Percentiles rank a stretch among this genome's conserved stretches.
Evolutionary conservation across 2,329 filamentous ascomycete species (phyloP).

Genomic region (Sordariomycetes sp.): DNA sequence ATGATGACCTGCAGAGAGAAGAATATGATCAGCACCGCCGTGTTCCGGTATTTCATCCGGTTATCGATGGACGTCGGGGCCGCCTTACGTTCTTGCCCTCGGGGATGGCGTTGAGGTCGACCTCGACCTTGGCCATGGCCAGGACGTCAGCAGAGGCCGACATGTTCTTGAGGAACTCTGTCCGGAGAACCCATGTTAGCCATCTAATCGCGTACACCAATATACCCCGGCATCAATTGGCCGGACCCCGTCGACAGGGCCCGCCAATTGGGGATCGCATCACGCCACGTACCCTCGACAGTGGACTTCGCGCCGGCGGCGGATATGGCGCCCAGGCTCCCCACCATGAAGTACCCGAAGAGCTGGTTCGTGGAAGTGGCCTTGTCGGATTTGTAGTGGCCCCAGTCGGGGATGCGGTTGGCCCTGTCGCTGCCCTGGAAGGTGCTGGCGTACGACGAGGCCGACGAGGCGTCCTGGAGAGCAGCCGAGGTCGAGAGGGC

Average conservation of each 20-base stretch:
- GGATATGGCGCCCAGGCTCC: slow-evolving; percentile 80
- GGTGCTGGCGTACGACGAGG: slow-evolving; percentile 26
- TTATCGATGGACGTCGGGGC: background rate
- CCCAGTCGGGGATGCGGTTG: slow-evolving; percentile 76
- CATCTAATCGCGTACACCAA: background rate
- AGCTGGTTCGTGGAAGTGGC: slow-evolving; percentile 64
- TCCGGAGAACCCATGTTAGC: slow-evolving; percentile 6
- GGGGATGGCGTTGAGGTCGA: slow-evolving; percentile 82
- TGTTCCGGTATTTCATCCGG: background rate
- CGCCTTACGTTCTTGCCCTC: slow-evolving; percentile 95
- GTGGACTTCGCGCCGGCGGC: slow-evolving; percentile 95
- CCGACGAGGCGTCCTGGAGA: slow-evolving; percentile 27
- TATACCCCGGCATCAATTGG: background rate
- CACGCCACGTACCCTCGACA: slow-evolving; percentile 68
- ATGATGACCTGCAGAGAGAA: slow-evolving; percentile 63
- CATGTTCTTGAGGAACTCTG: slow-evolving; percentile 99
- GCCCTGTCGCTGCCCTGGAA: slow-evolving; percentile 44
- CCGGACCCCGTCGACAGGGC: background rate
- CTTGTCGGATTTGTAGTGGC: slow-evolving; percentile 67
- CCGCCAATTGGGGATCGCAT: slow-evolving; percentile 1
- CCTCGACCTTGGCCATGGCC: slow-evolving; percentile 98
- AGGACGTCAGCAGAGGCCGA: slow-evolving; percentile 95
- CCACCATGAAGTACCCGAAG: slow-evolving; percentile 98
- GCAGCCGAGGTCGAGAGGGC: slow-evolving; percentile 42
- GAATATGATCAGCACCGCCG: background rate